Evolutionary conservation across 2,329 filamentous ascomycete species (phyloP), one percentile per base, ranked within the genome.

Genomic region (Seiridium unicorne): DNA sequence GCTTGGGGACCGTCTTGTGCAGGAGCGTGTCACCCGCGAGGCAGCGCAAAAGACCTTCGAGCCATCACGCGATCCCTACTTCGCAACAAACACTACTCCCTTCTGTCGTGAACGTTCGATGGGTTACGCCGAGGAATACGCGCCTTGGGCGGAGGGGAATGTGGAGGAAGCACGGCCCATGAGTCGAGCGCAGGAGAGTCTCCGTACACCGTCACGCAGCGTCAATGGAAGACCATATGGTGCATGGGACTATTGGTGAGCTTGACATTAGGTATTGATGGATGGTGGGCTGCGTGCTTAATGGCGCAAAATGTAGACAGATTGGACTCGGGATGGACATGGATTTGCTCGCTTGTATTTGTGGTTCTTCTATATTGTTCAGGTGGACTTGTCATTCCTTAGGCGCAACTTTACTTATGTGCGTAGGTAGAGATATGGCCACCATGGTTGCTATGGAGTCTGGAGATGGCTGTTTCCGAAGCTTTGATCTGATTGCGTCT

Each of bases 401-500:
- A 26, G 18, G 18, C 18, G 18, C 18, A 26, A 26, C 18, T 26
- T 26, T 26, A 26, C 18, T 26, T 26, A 26, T 26, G 18, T 26
- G 18, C 18, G 18, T 26, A 26, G 18, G 18, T 26, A 26, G 18
- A 26, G 18, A 26, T 26, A 26, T 26, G 18, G 18, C 18, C 18
- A 26, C 18, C 26, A 4, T 26, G 34, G 38, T 26, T 9, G 51
- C 13, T 38, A 11, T 42, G 36, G 38, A 11, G 4, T 36, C 18
- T 55, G 51, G 26, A 42, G 26, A n/a, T 47, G 31, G 40, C 31
- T 44, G 44, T 18, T 44, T 44, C 44, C 54, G 54, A 48, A 57
- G 54, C 42, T 57, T 47, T 26, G 54, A 57, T 57, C 54, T 58
- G 55, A 38, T 58, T 58, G 46, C 46, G 55, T 58, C 46, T 38